Percentiles rank a stretch among this genome's conserved stretches.
phyloP scores from a whole-genome alignment of 1,284 basidiomycete species.

The Heterobasidion annosum region DNA sequence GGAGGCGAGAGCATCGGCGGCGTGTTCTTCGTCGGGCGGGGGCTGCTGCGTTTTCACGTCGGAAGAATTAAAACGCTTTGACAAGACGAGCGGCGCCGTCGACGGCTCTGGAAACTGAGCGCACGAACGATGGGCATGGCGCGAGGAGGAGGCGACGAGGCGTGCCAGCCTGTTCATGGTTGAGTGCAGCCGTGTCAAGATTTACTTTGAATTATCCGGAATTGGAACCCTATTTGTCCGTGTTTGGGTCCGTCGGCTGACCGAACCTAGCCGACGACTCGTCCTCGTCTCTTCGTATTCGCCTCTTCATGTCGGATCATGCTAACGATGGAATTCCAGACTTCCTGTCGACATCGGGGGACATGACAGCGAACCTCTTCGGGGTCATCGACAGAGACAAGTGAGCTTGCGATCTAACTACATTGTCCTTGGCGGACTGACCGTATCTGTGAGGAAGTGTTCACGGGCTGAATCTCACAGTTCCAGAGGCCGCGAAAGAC shows the following conservation, averaged over 20 bases:
- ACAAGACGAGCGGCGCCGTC: neutral
- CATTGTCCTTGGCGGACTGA: slow-evolving; percentile 4
- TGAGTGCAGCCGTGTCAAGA: neutral
- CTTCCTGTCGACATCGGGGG: slow-evolving; percentile 19
- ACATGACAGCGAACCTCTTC: slow-evolving; percentile 51
- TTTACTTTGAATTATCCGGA: neutral
- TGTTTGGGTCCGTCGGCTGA: neutral
- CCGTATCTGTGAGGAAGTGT: slow-evolving; percentile 38
- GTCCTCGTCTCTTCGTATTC: neutral
- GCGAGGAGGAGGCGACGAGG: slow-evolving; percentile 4
- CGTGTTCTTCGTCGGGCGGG: neutral
- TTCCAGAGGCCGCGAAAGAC: slow-evolving; percentile 67
- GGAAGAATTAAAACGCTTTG: slow-evolving; percentile 8
- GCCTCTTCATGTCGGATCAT: neutral
- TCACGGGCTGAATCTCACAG: slow-evolving; percentile 66
- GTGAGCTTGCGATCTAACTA: slow-evolving; percentile 31
- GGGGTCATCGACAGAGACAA: slow-evolving; percentile 60
- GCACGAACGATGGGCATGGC: neutral
- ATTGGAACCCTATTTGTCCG: neutral
- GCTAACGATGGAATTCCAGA: neutral
- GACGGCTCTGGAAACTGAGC: neutral
- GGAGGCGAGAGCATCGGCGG: neutral
- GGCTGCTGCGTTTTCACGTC: slow-evolving; percentile 1
- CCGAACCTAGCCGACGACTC: neutral
- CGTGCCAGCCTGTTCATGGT: slow-evolving; percentile 7